Conservation (phyloP, 495 filamentous ascomycete genomes). For the Aspergillus carlsbadensis region DNA sequence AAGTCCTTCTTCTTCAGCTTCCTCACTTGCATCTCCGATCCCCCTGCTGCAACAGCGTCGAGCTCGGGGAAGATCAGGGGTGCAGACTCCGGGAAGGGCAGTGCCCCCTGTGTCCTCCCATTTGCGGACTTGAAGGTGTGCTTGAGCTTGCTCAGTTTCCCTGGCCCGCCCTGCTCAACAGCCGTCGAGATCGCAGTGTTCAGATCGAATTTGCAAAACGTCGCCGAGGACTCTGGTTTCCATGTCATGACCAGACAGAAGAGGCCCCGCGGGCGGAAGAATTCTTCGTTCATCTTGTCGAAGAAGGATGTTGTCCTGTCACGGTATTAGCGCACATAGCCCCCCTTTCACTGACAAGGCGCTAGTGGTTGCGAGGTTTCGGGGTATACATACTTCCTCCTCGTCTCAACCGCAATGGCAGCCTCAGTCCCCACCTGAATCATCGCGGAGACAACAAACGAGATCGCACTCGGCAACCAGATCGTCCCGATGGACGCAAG, state of each 20-base stretch:
- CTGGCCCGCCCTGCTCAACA: conserved; percentile 5
- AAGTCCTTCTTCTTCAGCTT: conserved; percentile 35
- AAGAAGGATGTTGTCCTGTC: conserved; percentile 54
- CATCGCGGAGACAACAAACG: conserved; percentile 43
- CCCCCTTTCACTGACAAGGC: too few species aligned
- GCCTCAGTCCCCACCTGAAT: conserved; percentile 42
- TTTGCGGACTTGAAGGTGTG: conserved; percentile 41
- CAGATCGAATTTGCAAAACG: conserved; percentile 25
- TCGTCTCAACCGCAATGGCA: conserved; percentile 43
- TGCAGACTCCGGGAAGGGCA: conserved; percentile 49
- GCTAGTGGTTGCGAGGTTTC: too few species aligned
- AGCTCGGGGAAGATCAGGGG: conserved; percentile 55
- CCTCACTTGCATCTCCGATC: conserved; percentile 33
- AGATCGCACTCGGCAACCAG: conserved; percentile 40
- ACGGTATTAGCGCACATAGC: neutral
- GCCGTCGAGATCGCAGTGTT: conserved; percentile 29
- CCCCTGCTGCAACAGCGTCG: conserved; percentile 23
- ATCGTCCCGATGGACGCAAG: conserved; percentile 39
- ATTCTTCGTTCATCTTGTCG: conserved; percentile 53
- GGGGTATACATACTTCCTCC: conserved; percentile 25
- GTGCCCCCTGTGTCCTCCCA: conserved; percentile 46
- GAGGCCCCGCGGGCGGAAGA: conserved; percentile 59
- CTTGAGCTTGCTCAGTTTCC: conserved; percentile 22
- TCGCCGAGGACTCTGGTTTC: conserved; percentile 39
- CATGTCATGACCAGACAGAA: conserved; percentile 62